These are phyloP conservation scores for Lolium multiflorum DNA, from an alignment of 176 grass and related monocot species.

Conservation along the genomic window DNA sequence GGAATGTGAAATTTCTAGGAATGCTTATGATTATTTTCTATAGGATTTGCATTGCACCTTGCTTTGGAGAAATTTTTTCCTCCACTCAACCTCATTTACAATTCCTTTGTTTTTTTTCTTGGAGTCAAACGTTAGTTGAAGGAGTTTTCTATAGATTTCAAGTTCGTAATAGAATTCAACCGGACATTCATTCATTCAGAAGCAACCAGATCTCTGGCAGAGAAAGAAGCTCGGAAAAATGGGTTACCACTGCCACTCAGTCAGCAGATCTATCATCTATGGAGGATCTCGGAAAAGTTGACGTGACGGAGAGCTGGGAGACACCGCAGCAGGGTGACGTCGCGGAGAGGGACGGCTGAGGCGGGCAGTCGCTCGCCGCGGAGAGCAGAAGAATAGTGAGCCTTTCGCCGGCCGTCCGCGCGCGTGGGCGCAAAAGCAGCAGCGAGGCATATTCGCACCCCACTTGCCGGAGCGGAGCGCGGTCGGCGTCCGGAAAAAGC, in stretches of 20 bases:
- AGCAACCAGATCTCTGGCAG: neutral
- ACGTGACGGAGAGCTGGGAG: neutral
- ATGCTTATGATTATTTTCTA: too few species aligned
- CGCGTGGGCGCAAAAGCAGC: neutral
- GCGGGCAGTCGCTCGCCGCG: neutral
- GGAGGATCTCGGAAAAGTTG: neutral
- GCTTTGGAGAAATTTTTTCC: too few species aligned
- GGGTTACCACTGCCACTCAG: neutral
- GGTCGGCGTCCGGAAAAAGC: constrained; percentile 11
- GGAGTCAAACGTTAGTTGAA: too few species aligned
- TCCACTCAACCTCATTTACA: too few species aligned
- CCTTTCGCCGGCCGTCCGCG: neutral
- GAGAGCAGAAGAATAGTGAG: neutral
- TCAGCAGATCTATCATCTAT: neutral
- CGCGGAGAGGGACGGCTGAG: neutral
- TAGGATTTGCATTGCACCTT: too few species aligned
- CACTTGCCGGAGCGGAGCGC: neutral
- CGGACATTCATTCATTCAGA: too few species aligned
- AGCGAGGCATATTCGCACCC: constrained; percentile 5
- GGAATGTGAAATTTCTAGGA: too few species aligned
- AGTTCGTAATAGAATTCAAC: too few species aligned
- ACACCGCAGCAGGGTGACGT: neutral
- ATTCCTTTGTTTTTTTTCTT: too few species aligned
- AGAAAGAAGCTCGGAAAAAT: neutral
- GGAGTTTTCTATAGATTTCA: too few species aligned